phyloP scores from a whole-genome alignment of 306 rosid species.

The Inga laurina region DNA sequence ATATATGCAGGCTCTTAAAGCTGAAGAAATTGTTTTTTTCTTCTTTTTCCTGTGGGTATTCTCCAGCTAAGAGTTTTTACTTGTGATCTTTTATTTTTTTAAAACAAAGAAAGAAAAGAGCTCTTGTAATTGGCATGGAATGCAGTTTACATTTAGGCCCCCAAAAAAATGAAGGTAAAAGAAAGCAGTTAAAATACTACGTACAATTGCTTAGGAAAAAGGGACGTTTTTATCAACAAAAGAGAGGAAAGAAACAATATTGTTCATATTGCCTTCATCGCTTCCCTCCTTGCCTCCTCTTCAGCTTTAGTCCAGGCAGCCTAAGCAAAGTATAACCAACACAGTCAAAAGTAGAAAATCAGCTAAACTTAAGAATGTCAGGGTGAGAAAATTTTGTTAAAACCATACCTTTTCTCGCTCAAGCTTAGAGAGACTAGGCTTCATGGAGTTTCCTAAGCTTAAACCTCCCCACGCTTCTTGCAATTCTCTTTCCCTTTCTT shows the following conservation, averaged over 20 bases:
- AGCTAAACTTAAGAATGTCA: not conserved
- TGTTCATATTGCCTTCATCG: conserved; percentile 31
- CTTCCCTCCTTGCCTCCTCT: conserved; percentile 70
- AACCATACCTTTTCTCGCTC: conserved; percentile 80
- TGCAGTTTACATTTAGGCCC: not conserved
- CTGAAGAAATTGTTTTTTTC: not conserved
- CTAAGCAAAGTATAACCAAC: conserved; percentile 42
- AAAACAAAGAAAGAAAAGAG: too few species aligned
- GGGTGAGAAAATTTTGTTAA: not conserved
- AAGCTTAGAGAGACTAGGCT: conserved; percentile 73
- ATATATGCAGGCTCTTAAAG: too few species aligned
- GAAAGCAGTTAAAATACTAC: not conserved
- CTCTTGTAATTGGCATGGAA: too few species aligned
- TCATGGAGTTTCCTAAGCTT: conserved; percentile 82
- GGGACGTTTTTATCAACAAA: conserved; percentile 22
- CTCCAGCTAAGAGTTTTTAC: too few species aligned
- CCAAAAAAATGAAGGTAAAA: too few species aligned
- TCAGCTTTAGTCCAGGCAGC: conserved; percentile 95
- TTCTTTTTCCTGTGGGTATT: too few species aligned
- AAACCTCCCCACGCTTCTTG: conserved; percentile 88
- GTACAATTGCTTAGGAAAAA: not conserved
- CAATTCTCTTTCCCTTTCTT: conserved; percentile 80
- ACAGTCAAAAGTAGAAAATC: conserved; percentile 15
- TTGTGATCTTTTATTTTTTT: too few species aligned
- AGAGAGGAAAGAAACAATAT: not conserved